Evolutionary conservation across 352 stramenopile species (phyloP).

Genomic region (Phytophthora uliginosa): DNA sequence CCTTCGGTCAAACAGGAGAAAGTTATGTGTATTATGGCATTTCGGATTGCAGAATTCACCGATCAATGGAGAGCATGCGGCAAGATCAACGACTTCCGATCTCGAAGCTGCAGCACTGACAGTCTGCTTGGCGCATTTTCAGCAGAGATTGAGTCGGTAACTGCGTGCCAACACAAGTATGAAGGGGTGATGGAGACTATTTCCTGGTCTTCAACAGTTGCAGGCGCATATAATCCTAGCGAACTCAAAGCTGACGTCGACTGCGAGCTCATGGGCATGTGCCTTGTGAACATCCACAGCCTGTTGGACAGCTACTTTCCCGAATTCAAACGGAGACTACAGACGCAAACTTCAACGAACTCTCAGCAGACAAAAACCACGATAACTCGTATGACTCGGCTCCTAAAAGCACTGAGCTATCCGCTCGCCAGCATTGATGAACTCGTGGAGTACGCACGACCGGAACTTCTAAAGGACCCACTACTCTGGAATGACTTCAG

Average conservation of each 20-base stretch:
- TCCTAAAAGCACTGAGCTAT: constrained; percentile 57
- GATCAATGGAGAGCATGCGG: constrained; percentile 11
- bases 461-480: constrained; percentile 30
- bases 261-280: constrained; percentile 59
- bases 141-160: neutral
- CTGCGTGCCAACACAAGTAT: constrained; percentile 26
- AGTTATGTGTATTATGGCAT: constrained; percentile 23
- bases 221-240: constrained; percentile 38
- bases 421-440: constrained; percentile 45
- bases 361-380: constrained; percentile 12
- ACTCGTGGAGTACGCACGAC: constrained; percentile 36
- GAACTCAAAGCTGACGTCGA: constrained; percentile 27
- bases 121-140: constrained; percentile 14
- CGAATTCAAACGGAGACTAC: constrained; percentile 37
- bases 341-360: constrained; percentile 2
- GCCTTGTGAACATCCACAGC: constrained; percentile 75
- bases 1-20: constrained; percentile 22
- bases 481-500: constrained; percentile 60
- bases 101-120: constrained; percentile 24
- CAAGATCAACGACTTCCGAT: neutral
- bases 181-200: constrained; percentile 31
- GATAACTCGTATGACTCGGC: constrained; percentile 30
- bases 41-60: constrained; percentile 23
- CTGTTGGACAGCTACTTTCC: constrained; percentile 53
- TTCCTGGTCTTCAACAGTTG: constrained; percentile 17